Base-by-base conservation (phyloP, 2,329 filamentous ascomycete genomes). In the Coniella lustricola region DNA sequence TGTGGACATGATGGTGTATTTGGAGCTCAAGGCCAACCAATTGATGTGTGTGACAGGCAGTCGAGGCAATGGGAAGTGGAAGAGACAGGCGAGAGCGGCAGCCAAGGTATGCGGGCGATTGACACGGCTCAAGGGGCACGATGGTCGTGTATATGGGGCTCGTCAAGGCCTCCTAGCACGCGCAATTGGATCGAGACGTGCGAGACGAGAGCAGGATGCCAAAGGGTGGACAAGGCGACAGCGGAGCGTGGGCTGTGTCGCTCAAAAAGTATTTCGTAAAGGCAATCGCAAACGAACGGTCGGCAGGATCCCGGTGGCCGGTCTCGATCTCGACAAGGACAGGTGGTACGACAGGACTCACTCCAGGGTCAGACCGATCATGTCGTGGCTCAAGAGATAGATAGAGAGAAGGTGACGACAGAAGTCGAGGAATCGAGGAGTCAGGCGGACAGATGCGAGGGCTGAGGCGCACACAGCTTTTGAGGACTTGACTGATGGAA, bases 1-100 rank as follows among this genome's bases (percentile, higher is more conserved):
- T 40, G 51, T 50, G 17, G 51, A 48, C 51, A 53, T 53, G 25
- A 36, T 50, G 31, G 44, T 44, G 36, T 17, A 29, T 25, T 16
- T 20, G 21, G 34, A 50, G 43, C 29, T 17, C 20, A 7, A 16
- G 22, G 13, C 18, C 20, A 17, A 10, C 22, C 44, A 47, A 50
- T 49, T 29, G 25, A 29, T 5, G 25, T 29, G 25, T 29, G 25
- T 10, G 25, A 29, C n/a, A 29, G 25, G 25, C 25, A 29, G 10
- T 10, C 49, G 46, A 31, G 31, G 29, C 31, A 25, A 14, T 36
- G 10, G 14, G 29, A 18, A 22, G 29, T 7, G 39, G 14, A 4
- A 13, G 16, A 12, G 22, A 21, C 31, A 16, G 8, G 13, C 46
- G 9, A 16, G 40, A 29, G 5, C 45, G 41, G 40, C 38, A 36